phyloP scores from a whole-genome alignment of 2,329 filamentous ascomycete species.

The Lasiodiplodia sp. region DNA sequence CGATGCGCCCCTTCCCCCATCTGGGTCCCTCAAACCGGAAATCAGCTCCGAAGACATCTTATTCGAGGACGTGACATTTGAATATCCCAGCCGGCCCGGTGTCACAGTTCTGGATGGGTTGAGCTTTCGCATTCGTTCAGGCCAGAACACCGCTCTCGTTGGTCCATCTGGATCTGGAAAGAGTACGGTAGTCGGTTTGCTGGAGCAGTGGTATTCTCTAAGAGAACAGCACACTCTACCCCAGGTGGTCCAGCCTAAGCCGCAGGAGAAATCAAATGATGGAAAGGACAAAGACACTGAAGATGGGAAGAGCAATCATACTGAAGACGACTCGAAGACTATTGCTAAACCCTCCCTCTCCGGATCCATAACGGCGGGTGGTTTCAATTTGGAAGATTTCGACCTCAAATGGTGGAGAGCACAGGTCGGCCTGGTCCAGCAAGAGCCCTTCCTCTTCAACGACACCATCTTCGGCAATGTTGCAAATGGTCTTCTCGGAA shows the following conservation, averaged over 20 bases:
- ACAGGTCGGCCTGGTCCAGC: slow-evolving; percentile 89
- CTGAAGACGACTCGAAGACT: not conserved
- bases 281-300: no score
- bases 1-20: slow-evolving; percentile 39
- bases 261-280: slow-evolving; percentile 55
- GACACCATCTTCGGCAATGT: slow-evolving; percentile 92
- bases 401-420: slow-evolving; percentile 92
- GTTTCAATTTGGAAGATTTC: slow-evolving; percentile 78
- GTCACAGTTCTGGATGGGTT: slow-evolving; percentile 69
- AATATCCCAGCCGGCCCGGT: slow-evolving; percentile 60
- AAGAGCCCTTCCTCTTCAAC: slow-evolving; percentile 90
- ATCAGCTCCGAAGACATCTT: slow-evolving; percentile 32
- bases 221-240: slow-evolving; percentile 32
- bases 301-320: not conserved
- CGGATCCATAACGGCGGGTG: slow-evolving; percentile 65
- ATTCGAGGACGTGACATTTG: slow-evolving; percentile 41
- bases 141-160: slow-evolving; percentile 85
- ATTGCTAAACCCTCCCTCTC: not conserved
- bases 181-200: slow-evolving; percentile 89
- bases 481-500: slow-evolving; percentile 72
- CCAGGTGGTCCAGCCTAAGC: slow-evolving; percentile 51
- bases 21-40: slow-evolving; percentile 46
- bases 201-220: slow-evolving; percentile 82
- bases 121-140: slow-evolving; percentile 54
- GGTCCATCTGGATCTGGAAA: slow-evolving; percentile 95